Percentiles rank a stretch among this genome's conserved stretches.
phyloP scores from a whole-genome alignment of 495 filamentous ascomycete genomes.

The Lichenothelia convexa region DNA sequence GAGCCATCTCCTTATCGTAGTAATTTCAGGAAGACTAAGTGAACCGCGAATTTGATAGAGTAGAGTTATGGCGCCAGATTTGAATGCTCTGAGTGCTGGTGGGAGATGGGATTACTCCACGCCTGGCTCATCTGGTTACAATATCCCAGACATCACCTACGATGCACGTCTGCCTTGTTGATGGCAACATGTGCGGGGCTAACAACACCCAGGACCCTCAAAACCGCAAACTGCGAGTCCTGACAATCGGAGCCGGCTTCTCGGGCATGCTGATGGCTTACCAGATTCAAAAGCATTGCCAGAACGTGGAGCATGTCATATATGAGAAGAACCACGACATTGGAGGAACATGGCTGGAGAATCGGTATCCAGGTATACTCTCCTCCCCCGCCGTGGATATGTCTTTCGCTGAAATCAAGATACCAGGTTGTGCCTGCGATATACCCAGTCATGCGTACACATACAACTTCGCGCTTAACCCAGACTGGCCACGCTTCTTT shows the following conservation, averaged over 20 bases:
- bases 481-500: slow-evolving; percentile 24
- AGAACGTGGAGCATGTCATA: slow-evolving; percentile 20
- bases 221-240: slow-evolving; percentile 15
- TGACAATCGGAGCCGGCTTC: slow-evolving; percentile 20
- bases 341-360: slow-evolving; percentile 19
- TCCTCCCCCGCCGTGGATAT: too few relatives aligned
- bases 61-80: slow-evolving; percentile 19
- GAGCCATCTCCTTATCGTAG: too few relatives aligned
- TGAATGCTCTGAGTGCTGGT: slow-evolving; percentile 13
- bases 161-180: neutral
- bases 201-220: slow-evolving; percentile 11
- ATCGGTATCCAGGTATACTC: too few relatives aligned
- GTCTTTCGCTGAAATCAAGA: neutral
- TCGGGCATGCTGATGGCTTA: slow-evolving; percentile 22
- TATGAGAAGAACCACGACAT: slow-evolving; percentile 22
- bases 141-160: slow-evolving; percentile 13
- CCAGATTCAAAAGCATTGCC: slow-evolving; percentile 18
- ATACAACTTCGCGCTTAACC: slow-evolving; percentile 21
- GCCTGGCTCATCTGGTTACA: slow-evolving; percentile 19
- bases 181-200: neutral
- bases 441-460: slow-evolving; percentile 23
- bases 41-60: too few relatives aligned
- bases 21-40: too few relatives aligned
- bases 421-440: slow-evolving; percentile 15
- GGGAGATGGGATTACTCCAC: slow-evolving; percentile 17